Conservation (phyloP, 1,284 basidiomycete genomes). For the Trichosporon sp. region DNA sequence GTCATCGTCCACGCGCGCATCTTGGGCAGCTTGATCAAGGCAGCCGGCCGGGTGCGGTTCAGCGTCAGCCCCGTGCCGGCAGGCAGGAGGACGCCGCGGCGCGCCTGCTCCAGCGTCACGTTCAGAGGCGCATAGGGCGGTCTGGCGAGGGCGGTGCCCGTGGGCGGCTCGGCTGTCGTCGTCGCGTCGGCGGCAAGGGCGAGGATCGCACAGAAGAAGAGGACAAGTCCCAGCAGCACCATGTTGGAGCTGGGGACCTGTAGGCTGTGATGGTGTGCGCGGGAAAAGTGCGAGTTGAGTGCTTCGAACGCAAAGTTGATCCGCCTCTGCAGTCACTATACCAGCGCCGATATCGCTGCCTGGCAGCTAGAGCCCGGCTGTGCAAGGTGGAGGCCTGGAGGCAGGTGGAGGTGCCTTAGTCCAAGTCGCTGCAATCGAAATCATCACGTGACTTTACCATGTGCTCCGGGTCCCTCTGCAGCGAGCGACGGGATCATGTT, state of each 20-base stretch:
- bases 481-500: background rate
- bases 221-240: conserved; percentile 1
- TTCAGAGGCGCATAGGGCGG: background rate
- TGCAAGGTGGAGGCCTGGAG: no score
- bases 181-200: background rate
- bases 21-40: background rate
- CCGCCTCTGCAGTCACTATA: background rate
- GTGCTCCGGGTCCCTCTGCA: background rate
- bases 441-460: background rate
- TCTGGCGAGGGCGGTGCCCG: background rate
- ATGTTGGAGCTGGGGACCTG: background rate
- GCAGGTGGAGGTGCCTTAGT: background rate
- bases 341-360: background rate
- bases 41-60: background rate
- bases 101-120: background rate
- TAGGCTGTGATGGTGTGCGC: no score
- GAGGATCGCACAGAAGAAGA: background rate
- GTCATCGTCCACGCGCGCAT: background rate
- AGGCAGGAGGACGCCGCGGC: background rate
- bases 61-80: background rate
- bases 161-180: background rate
- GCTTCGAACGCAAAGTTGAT: no score
- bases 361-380: background rate
- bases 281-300: no score
- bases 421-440: no score